Evolutionary conservation across 768 basidiomycete species (phyloP).

Genomic region (Tricholoma sp.): DNA sequence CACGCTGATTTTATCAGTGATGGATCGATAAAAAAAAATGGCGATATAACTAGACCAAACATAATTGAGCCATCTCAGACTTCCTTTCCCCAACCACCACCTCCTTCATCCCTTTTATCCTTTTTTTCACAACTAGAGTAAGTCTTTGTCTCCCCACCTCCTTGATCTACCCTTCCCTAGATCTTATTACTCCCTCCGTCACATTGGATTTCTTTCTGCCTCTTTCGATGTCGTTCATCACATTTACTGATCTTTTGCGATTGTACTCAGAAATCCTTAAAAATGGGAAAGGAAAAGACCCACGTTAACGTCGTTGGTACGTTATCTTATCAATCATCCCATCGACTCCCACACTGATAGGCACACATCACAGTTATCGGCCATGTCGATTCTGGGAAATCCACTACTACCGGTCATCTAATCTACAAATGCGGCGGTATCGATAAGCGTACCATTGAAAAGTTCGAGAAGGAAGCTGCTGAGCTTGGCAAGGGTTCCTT

Average conservation of each 20-base stretch:
- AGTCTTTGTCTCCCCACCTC: constrained; percentile 16
- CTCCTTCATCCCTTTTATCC: constrained; percentile 31
- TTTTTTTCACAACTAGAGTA: constrained; percentile 33
- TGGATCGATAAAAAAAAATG: constrained; percentile 60
- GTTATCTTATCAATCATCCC: constrained; percentile 32
- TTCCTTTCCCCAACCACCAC: constrained; percentile 44
- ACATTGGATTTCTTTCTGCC: constrained; percentile 21
- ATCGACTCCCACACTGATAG: constrained; percentile 20
- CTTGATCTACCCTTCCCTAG: neutral
- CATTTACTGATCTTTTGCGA: constrained; percentile 15
- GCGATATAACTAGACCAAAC: constrained; percentile 61
- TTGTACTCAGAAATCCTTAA: constrained; percentile 43
- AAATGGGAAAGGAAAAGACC: constrained; percentile 95
- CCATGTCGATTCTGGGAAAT: constrained; percentile 99
- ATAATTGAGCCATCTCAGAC: constrained; percentile 30
- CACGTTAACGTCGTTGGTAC: constrained; percentile 98
- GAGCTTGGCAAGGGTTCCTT: constrained; percentile 99
- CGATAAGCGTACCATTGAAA: constrained; percentile 99
- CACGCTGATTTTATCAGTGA: constrained; percentile 46
- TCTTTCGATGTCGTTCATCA: constrained; percentile 9
- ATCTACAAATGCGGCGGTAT: constrained; percentile 99
- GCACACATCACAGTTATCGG: constrained; percentile 73
- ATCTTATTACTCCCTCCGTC: neutral
- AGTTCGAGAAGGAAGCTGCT: constrained; percentile 99
- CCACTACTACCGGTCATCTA: constrained; percentile 99